Evolutionary conservation across 2,329 filamentous ascomycete species (phyloP), one percentile per base, ranked within the genome.

Genomic region (Talaromyces sp.): DNA sequence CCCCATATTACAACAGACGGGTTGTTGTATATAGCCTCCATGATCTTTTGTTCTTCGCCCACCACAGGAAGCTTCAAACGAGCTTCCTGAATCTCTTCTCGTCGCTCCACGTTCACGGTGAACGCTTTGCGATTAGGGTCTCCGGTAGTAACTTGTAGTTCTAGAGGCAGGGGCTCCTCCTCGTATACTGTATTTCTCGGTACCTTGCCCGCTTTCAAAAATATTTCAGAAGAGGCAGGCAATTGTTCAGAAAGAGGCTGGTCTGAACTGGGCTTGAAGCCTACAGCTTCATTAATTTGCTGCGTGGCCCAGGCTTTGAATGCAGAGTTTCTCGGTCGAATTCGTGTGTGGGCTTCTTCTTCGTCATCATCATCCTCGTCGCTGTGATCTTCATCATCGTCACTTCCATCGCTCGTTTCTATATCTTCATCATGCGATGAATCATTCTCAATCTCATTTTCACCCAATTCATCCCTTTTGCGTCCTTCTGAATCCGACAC

Each of bases 21-120:
- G 75, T 97, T 90, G 74, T 94, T 94, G 77, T 97, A 90, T 58
- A 99, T 92, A 0, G 93, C 93, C 78, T 99, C 95, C 93, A 99
- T 98, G 35, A 99, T 93, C 72, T 90, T 93, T 74, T 99, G 95
- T 77, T 99, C 95, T 76, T 98, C 93, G 1, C 91, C 91, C 1
- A 98, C 92, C 1, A 99, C 91, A 0, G 95, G 95, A 17, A 99
- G 84, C 64, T 90, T 87, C 56, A 96, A 77, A 13, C 95, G 88
- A 11, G 89, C 87, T 57, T 89, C 86, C 74, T 97, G 92, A 25
- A 98, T 90, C 19, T 90, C 89, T 5, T 88, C 80, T 0, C 86
- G 81, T 65, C 95, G 87, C 45, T 86, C 80, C 2, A 97, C 88
- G 1, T 86, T 77, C 1, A 97, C 89, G 67, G 88, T 90, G 74